Base-by-base conservation (phyloP, 2,329 filamentous ascomycete genomes). In the Onygenales sp. region DNA sequence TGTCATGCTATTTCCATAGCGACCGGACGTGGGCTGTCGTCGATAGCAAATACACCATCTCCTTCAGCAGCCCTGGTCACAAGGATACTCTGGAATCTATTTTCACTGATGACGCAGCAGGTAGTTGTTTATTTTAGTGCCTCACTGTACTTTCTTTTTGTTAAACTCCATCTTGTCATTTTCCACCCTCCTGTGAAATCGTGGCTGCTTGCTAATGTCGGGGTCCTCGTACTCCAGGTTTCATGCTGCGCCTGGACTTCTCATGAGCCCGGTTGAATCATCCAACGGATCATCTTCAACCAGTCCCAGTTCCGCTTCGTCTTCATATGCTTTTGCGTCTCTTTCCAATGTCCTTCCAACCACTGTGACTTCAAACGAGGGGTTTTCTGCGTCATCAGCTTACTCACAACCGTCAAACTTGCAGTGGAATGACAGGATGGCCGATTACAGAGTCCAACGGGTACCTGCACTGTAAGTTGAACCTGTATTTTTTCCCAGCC, bases 261-360 rank as follows among this genome's bases (percentile, higher is more conserved):
- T 79, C 55, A 69, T 74, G 66, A 74, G 69, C 59, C 70, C 73
- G 51, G 63, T 70, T 51, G 78, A 82, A 68, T 78, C 79, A 56
- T 78, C 75, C 54, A 77, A 75, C 54, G 78, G 78, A 63, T 80
- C 75, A 59, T 75, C 73, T 61, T 77, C 75, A 58, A 74, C 74
- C 60, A 77, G 74, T 61, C 75, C 75, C 55, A 75, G 73, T 60
- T 78, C 77, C 58, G 75, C 73, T 62, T 69, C 72, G 55, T 78
- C 76, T 33, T 75, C 74, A 47, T 69, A 75, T 59, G 68, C 72
- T 58, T 78, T 69, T 61, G 63, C 72, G 42, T 63, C 66, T 58
- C 56, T 73, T 49, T 63, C 66, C 43, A 69, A 65, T 58, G 56
- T 65, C 50, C 72, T 69, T 59, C 56, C 65, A 49, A 69, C 57